These are phyloP conservation scores for Cadophora malorum DNA, from an alignment of 2,329 filamentous ascomycete species.

Conservation along the genomic window DNA sequence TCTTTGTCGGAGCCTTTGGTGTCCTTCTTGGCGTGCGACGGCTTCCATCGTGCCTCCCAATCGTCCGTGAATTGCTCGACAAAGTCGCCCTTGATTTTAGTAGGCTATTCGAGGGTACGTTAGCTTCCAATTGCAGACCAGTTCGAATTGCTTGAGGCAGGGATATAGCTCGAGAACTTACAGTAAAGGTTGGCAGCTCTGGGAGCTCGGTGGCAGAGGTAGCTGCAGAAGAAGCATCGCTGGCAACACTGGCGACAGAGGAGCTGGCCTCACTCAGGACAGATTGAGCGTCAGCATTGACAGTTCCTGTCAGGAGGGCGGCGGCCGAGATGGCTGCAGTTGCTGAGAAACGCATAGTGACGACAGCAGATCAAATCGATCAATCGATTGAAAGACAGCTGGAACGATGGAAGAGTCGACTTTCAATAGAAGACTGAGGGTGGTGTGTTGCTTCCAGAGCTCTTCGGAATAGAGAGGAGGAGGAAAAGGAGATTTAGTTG, in stretches of 20 bases:
- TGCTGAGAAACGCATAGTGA: conserved; percentile 84
- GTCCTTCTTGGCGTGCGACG: conserved; percentile 96
- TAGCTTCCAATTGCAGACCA: conserved; percentile 40
- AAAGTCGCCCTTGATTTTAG: conserved; percentile 88
- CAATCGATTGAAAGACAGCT: conserved; percentile 29
- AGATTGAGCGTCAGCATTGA: conserved; percentile 69
- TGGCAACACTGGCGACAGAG: conserved; percentile 44
- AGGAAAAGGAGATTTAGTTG: conserved; percentile 20
- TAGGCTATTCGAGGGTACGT: conserved; percentile 65
- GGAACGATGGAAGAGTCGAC: conserved; percentile 34
- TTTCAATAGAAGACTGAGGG: conserved; percentile 33
- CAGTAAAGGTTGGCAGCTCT: conserved; percentile 84
- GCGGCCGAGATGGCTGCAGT: conserved; percentile 79
- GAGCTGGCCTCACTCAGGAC: conserved; percentile 55
- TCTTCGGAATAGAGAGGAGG: conserved; percentile 28
- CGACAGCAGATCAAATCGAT: conserved; percentile 37
- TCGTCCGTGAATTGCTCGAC: conserved; percentile 98
- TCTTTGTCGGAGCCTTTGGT: conserved; percentile 70
- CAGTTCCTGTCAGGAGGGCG: conserved; percentile 73
- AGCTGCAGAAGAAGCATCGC: conserved; percentile 56
- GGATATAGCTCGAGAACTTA: conserved; percentile 56
- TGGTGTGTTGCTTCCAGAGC: conserved; percentile 41
- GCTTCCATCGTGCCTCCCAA: conserved; percentile 93
- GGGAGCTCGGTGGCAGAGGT: conserved; percentile 55
- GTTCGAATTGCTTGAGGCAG: conserved; percentile 9